Evolutionary conservation across 345 rosid genomes (phyloP).

Genomic region (Arabidopsis suecica): DNA sequence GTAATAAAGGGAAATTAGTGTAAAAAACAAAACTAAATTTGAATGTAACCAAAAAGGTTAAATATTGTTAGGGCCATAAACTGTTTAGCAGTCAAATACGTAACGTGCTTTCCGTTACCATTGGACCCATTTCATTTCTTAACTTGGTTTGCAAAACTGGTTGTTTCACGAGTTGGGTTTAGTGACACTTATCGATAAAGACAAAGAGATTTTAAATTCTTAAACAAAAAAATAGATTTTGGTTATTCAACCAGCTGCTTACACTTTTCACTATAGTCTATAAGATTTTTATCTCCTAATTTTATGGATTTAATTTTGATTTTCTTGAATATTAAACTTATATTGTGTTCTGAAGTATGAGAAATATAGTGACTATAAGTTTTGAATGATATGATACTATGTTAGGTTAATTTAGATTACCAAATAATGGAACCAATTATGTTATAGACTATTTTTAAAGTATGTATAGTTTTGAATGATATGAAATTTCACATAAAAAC

Average conservation of each 20-base stretch:
- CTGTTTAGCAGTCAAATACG: background rate
- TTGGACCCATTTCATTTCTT: background rate
- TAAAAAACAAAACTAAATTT: too few relatives aligned
- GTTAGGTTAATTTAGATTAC: background rate
- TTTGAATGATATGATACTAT: too few relatives aligned
- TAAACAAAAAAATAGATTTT: background rate
- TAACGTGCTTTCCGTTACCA: slow-evolving; percentile 4
- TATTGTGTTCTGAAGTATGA: background rate
- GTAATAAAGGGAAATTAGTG: background rate
- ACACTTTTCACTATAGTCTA: background rate
- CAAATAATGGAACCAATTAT: background rate
- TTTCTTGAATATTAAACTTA: background rate
- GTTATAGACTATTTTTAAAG: background rate
- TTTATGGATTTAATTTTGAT: background rate
- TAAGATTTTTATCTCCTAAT: background rate
- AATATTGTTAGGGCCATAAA: background rate
- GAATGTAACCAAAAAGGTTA: too few relatives aligned
- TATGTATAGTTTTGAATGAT: background rate
- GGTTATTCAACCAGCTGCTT: background rate
- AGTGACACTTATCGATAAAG: background rate
- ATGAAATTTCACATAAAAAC: background rate
- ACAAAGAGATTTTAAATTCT: too few relatives aligned
- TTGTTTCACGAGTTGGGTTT: background rate
- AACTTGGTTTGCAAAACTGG: background rate
- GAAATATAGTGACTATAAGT: too few relatives aligned